These are phyloP conservation scores for Agrostemma githago DNA, from an alignment of 148 eudicot genomes.

Conservation along the genomic window DNA sequence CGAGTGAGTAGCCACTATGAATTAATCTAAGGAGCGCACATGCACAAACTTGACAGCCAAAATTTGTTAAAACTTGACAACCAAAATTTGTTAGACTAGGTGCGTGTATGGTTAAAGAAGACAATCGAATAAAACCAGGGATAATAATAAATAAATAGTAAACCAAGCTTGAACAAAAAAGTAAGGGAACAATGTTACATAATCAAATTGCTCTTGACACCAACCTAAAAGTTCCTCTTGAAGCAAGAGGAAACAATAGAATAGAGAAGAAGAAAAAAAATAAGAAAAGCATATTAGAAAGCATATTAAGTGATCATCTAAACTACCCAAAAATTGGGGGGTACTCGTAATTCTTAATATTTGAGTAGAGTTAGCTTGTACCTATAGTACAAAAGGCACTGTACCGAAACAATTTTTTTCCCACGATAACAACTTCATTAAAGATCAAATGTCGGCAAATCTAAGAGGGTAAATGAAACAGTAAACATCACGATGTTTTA, in stretches of 20 bases:
- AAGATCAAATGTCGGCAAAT: background rate
- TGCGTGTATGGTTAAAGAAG: background rate
- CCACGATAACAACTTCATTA: background rate
- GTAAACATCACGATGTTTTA: constrained; percentile 22
- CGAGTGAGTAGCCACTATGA: background rate
- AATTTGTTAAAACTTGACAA: background rate
- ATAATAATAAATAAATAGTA: background rate
- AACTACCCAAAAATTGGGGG: background rate
- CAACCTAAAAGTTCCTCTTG: constrained; percentile 4
- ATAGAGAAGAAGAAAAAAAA: background rate
- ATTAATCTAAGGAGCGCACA: background rate
- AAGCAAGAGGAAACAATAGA: background rate
- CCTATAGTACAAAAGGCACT: background rate
- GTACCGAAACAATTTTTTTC: background rate
- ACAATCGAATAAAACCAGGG: background rate
- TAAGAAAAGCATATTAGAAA: background rate
- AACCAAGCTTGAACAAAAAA: background rate
- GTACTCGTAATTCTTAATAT: background rate
- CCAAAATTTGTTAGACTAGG: background rate
- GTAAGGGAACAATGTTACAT: background rate
- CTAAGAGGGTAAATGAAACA: no score
- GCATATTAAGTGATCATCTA: background rate
- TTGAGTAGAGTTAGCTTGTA: background rate
- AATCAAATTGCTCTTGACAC: background rate
- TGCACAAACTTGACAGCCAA: background rate